Percentiles rank a stretch among this genome's conserved stretches.
These are phyloP conservation scores for Magnaporthiopsis incrustans DNA, from an alignment of 2,329 filamentous ascomycete species.

Conservation along the genomic window DNA sequence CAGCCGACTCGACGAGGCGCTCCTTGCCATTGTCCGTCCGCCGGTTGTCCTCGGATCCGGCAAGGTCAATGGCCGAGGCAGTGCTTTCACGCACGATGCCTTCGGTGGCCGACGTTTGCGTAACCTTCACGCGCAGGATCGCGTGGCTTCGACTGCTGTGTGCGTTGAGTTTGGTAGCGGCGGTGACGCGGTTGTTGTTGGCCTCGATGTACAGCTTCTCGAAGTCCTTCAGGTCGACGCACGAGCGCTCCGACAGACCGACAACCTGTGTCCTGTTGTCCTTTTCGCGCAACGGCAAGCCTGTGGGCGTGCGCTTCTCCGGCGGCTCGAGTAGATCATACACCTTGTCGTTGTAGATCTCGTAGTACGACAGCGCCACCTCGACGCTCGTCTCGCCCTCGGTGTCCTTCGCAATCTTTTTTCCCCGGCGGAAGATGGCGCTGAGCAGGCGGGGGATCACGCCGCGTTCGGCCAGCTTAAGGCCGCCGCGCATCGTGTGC, in stretches of 20 bases:
- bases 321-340: constrained; percentile 83
- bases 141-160: constrained; percentile 87
- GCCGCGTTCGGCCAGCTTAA: constrained; percentile 77
- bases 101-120: constrained; percentile 53
- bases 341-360: constrained; percentile 95
- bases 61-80: constrained; percentile 88
- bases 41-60: constrained; percentile 91
- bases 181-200: constrained; percentile 83
- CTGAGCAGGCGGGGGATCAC: constrained; percentile 82
- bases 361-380: constrained; percentile 82
- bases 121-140: constrained; percentile 82
- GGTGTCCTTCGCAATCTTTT: constrained; percentile 77
- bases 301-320: constrained; percentile 76
- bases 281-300: constrained; percentile 76
- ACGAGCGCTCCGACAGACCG: constrained; percentile 74
- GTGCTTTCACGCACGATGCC: constrained; percentile 67
- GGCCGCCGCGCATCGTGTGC: constrained; percentile 88
- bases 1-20: constrained; percentile 85
- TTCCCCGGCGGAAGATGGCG: constrained; percentile 73
- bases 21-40: constrained; percentile 91
- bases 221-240: constrained; percentile 81
- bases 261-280: constrained; percentile 82
- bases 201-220: constrained; percentile 85
- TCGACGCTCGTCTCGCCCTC: constrained; percentile 60
- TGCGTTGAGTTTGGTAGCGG: constrained; percentile 85